These are phyloP conservation scores for Plasmodium inui DNA, from an alignment of 169 alveolate genomes.

Conservation along the genomic window DNA sequence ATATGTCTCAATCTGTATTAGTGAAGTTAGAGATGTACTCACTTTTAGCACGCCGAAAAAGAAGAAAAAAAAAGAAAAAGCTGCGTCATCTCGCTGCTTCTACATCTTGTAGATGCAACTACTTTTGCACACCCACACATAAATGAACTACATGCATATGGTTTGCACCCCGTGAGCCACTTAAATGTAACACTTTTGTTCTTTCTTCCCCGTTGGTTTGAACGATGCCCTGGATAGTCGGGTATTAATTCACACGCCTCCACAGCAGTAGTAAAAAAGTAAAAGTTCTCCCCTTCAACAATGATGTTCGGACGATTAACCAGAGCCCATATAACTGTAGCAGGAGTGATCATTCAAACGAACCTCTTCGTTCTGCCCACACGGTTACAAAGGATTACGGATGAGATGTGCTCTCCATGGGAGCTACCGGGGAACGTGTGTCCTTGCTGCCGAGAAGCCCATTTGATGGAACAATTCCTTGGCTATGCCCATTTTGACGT, in stretches of 20 bases:
- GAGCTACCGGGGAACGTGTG: not conserved
- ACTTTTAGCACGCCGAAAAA: not conserved
- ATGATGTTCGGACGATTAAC: not conserved
- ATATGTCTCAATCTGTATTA: not conserved
- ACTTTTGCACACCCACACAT: not conserved
- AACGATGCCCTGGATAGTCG: not conserved
- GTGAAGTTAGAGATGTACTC: not conserved
- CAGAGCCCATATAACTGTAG: not conserved
- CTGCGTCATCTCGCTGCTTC: not conserved
- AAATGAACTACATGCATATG: not conserved
- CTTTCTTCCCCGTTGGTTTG: not conserved
- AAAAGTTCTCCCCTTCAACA: not conserved
- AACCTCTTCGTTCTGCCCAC: not conserved
- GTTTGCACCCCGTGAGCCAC: not conserved
- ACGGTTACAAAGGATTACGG: not conserved
- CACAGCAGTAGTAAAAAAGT: not conserved
- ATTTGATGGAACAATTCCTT: not conserved
- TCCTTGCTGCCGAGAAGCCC: not conserved
- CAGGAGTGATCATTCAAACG: not conserved
- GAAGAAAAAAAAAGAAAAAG: not conserved
- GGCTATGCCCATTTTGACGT: not conserved
- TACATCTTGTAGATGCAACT: not conserved
- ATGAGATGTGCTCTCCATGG: not conserved
- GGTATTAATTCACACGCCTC: not conserved
- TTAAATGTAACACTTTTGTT: conserved; percentile 22